These are phyloP conservation scores for Penstemon newberryi DNA, from an alignment of 257 asterid species.

Conservation along the genomic window DNA sequence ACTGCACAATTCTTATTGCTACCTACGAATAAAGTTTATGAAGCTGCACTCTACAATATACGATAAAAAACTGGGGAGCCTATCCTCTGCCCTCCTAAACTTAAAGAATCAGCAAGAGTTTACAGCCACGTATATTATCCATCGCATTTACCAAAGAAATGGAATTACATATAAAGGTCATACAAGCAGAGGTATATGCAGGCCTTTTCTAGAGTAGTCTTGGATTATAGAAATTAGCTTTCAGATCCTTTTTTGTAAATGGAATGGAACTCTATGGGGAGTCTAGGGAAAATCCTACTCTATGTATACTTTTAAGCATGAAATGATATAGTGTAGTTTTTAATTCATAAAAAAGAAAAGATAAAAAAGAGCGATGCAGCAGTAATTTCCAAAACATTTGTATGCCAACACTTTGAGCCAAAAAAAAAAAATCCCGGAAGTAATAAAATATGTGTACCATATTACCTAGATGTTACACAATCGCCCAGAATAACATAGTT, in stretches of 20 bases:
- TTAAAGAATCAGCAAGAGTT: slow-evolving; percentile 16
- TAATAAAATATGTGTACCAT: slow-evolving; percentile 3
- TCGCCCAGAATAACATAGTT: slow-evolving; percentile 94
- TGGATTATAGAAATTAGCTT: no score
- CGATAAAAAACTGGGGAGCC: slow-evolving; percentile 4
- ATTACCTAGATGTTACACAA: slow-evolving; percentile 93
- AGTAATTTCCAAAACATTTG: slow-evolving; percentile 1
- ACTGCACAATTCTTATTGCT: slow-evolving; percentile 21
- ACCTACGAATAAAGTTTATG: background rate
- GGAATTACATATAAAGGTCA: background rate
- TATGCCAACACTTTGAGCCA: slow-evolving; percentile 11
- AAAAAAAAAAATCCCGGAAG: slow-evolving; percentile 13
- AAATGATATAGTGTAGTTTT: no score
- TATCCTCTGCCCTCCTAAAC: slow-evolving; percentile 16
- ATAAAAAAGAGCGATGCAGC: no score
- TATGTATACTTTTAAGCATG: no score
- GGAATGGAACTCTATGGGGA: no score
- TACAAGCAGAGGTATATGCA: background rate
- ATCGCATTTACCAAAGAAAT: background rate
- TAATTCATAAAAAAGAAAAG: no score
- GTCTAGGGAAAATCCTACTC: no score
- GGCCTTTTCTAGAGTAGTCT: no score
- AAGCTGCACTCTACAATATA: slow-evolving; percentile 16
- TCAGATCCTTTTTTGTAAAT: no score
- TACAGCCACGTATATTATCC: background rate